Percentiles rank a stretch among this genome's conserved stretches.
Conservation (phyloP, 2,329 filamentous ascomycete species). For the Davidsoniella virescens region DNA sequence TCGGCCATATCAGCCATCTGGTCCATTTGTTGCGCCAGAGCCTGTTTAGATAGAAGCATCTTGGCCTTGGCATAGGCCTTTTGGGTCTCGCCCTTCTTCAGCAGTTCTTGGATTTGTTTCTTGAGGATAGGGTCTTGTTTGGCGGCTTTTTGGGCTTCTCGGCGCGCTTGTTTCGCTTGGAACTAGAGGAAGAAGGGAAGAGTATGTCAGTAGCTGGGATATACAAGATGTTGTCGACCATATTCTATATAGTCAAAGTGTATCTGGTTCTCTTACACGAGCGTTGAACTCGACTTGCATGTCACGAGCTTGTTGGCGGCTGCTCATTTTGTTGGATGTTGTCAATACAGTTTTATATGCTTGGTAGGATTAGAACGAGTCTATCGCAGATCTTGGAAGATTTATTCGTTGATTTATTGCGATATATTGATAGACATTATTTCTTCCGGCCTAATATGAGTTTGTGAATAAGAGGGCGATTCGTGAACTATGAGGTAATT, state of each 20-base stretch:
- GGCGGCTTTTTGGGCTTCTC: conserved; percentile 42
- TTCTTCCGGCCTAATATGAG: too few relatives aligned
- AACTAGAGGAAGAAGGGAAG: conserved; percentile 23
- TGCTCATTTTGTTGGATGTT: conserved; percentile 31
- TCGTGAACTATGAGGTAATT: too few relatives aligned
- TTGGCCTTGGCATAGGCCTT: conserved; percentile 48
- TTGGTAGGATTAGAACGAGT: neutral
- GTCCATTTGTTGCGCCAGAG: conserved; percentile 46
- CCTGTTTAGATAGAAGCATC: conserved; percentile 45
- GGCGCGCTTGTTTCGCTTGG: conserved; percentile 45
- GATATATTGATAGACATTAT: too few relatives aligned
- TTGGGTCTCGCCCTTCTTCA: conserved; percentile 47
- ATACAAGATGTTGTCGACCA: neutral
- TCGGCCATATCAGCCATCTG: conserved; percentile 49
- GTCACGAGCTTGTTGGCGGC: conserved; percentile 39
- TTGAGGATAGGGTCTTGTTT: conserved; percentile 45
- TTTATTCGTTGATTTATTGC: too few relatives aligned
- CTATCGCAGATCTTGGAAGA: too few relatives aligned
- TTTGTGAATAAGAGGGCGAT: too few relatives aligned
- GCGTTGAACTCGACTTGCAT: conserved; percentile 49
- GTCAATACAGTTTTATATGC: neutral
- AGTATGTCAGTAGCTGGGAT: neutral
- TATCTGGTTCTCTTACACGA: conserved; percentile 24
- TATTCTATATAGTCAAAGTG: neutral
- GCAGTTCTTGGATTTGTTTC: conserved; percentile 46